Evolutionary conservation across 148 eudicot species (phyloP), one percentile per base, ranked within the genome.

Genomic region (Amaranthus hypochondriacus): DNA sequence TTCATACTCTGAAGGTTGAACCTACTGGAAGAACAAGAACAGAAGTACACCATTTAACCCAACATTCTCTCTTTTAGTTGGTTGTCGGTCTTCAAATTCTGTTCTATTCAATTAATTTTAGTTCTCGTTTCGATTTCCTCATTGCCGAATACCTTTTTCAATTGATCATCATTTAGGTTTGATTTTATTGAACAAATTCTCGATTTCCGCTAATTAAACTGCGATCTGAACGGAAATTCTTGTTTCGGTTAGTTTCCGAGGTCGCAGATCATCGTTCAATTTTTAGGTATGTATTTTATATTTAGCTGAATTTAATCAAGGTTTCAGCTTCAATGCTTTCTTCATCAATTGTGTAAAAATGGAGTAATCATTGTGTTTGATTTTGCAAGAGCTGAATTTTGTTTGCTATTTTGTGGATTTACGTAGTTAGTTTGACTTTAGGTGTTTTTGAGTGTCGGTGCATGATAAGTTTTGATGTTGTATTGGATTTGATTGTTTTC

Each of bases 191-290:
- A 2, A 9, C 8, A 42, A 15, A 21, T 67, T 49, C 53, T 10
- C 63, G 7, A 68, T 67, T 77, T 76, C 68, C 64, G 71, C 47
- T 7, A 39, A 7, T 14, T 8, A 7, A 3, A 52, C 18, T 63
- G 49, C 69, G 79, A 80, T 80, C 83, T 75, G 47, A 74, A 68
- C 76, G 72, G 70, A 42, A 58, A 52, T 13, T 46, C 7, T 18
- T n/a, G 42, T n/a, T 66, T 18, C 63, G 13, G 48, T 69, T n/a
- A 50, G 62, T 59, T 51, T 3, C 14, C 58, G 11, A 47, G 39
- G 11, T 66, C 64, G 52, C 3, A 10, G 61, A 62, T 69, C 48
- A 59, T 62, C 15, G 6, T 4, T 62, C 15, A 10, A 7, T 58
- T 65, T 63, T 75, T 52, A 70, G 77, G 82, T 75, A 69, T 51